A percentile compares a stretch with the other conserved stretches of the same genome.
Evolutionary conservation across 331 rosid species (phyloP).

Genomic region (Prunus yedoensis): DNA sequence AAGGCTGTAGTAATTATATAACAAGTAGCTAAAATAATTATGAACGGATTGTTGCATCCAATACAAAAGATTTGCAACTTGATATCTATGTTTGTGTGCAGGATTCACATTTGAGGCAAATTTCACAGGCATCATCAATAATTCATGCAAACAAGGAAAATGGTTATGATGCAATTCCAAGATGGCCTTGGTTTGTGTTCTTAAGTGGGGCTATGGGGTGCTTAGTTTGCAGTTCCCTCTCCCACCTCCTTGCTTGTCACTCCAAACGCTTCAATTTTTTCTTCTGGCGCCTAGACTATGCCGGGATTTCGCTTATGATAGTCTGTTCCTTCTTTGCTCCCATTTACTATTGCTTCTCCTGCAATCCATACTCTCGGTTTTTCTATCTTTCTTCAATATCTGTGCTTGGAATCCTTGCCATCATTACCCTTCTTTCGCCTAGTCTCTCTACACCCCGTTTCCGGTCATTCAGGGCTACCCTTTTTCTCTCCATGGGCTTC

Average conservation of each 20-base stretch:
- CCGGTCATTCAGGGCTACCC: constrained; percentile 53
- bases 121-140: constrained; percentile 33
- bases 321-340: constrained; percentile 86
- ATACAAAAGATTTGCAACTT: too few relatives aligned
- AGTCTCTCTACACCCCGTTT: constrained; percentile 56
- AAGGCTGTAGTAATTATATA: too few relatives aligned
- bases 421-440: constrained; percentile 63
- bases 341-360: constrained; percentile 70
- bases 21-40: too few relatives aligned
- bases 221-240: constrained; percentile 68
- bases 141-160: constrained; percentile 24
- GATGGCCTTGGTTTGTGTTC: constrained; percentile 93
- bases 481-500: constrained; percentile 79
- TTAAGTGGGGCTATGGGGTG: constrained; percentile 83
- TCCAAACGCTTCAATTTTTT: constrained; percentile 64
- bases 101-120: constrained; percentile 41
- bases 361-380: constrained; percentile 45
- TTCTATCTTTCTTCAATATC: constrained; percentile 74
- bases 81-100: constrained; percentile 18
- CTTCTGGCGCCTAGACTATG: constrained; percentile 94
- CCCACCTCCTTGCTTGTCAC: constrained; percentile 88
- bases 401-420: constrained; percentile 51
- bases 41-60: too few relatives aligned
- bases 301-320: constrained; percentile 82
- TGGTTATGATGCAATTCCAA: constrained; percentile 35